Evolutionary conservation across 129 eudicot species (phyloP).

Genomic region (Cynara cardunculus): DNA sequence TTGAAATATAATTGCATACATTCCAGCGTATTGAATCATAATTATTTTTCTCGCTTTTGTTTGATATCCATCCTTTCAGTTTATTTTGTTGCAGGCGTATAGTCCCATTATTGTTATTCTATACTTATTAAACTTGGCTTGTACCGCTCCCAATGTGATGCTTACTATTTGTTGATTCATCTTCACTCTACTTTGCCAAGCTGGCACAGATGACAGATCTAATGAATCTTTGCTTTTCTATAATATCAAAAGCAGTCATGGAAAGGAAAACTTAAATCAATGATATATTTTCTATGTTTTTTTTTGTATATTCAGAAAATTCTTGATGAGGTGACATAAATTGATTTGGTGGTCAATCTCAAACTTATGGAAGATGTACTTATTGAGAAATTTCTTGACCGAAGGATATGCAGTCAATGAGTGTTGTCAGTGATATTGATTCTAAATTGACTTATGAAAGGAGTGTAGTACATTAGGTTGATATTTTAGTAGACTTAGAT

Average conservation of each 20-base stretch:
- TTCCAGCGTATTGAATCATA: too few relatives aligned
- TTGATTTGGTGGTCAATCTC: slow-evolving; percentile 90
- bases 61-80: neutral
- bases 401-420: slow-evolving; percentile 73
- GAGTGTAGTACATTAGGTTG: too few relatives aligned
- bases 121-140: neutral
- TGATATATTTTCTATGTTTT: neutral
- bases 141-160: neutral
- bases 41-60: neutral
- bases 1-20: neutral
- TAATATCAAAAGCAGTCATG: neutral
- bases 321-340: slow-evolving; percentile 70
- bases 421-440: too few relatives aligned
- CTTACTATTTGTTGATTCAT: neutral
- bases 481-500: too few relatives aligned
- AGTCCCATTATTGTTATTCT: neutral
- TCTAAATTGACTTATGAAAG: too few relatives aligned
- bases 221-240: neutral
- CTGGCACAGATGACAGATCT: too few relatives aligned
- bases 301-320: slow-evolving; percentile 60
- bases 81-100: neutral
- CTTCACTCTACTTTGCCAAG: too few relatives aligned
- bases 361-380: slow-evolving; percentile 82
- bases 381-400: slow-evolving; percentile 89
- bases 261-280: too few relatives aligned